phyloP scores from a whole-genome alignment of 2,329 filamentous ascomycete species.

The Fusarium algeriense region DNA sequence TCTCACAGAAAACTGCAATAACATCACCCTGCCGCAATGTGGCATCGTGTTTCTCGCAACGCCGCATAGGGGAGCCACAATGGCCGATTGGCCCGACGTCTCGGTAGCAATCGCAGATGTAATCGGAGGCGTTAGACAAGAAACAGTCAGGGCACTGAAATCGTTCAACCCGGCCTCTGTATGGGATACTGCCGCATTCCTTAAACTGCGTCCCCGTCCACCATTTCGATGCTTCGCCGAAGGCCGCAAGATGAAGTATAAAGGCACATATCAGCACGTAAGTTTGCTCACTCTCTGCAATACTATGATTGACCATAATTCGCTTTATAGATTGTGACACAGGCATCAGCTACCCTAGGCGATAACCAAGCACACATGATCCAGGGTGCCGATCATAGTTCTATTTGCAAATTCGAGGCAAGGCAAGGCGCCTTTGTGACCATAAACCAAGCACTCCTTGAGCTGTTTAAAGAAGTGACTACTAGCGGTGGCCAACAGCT shows the following conservation, averaged over 20 bases:
- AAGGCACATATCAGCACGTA: not conserved
- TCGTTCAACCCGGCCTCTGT: accelerated
- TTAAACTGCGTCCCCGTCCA: accelerated
- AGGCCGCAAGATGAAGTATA: accelerated
- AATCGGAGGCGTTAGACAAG: accelerated
- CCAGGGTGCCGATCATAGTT: accelerated
- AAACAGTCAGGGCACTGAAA: accelerated
- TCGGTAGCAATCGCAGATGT: accelerated
- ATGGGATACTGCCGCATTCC: accelerated
- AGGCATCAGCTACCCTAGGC: accelerated
- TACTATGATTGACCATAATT: accelerated
- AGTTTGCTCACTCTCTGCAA: not conserved
- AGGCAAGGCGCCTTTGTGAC: not conserved
- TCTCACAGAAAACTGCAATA: accelerated
- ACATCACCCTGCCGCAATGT: accelerated
- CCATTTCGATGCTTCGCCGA: not conserved
- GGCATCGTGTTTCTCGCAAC: accelerated
- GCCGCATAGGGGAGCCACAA: accelerated
- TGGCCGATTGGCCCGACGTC: accelerated
- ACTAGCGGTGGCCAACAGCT: accelerated
- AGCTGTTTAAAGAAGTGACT: accelerated
- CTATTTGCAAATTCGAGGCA: not conserved
- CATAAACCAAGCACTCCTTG: accelerated
- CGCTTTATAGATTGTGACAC: not conserved
- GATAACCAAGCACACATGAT: accelerated